A percentile compares a stretch with the other conserved stretches of the same genome.
phyloP scores from a whole-genome alignment of 108 stramenopile species.

The Pseudonitzschia delicatissima region DNA sequence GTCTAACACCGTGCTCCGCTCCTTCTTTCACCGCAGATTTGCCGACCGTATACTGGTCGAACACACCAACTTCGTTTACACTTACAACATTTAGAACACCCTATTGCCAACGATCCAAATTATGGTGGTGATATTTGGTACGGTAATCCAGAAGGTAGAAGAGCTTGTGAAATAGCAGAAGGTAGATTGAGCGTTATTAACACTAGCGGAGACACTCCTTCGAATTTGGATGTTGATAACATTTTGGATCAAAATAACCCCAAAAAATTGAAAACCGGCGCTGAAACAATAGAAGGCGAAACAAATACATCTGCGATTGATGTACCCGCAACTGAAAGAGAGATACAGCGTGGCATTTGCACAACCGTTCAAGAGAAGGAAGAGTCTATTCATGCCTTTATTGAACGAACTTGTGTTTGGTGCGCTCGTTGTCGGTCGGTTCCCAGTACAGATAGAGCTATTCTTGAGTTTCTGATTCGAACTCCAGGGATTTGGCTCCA shows the following conservation, averaged over 20 bases:
- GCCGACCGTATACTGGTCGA: constrained; percentile 68
- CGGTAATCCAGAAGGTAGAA: constrained; percentile 47
- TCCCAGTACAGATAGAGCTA: constrained; percentile 33
- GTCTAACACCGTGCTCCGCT: constrained; percentile 9
- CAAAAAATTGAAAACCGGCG: constrained; percentile 18
- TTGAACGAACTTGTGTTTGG: constrained; percentile 83
- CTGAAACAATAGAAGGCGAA: not conserved
- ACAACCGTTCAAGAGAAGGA: constrained; percentile 36
- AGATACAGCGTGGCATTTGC: constrained; percentile 38
- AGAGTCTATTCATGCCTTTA: constrained; percentile 68
- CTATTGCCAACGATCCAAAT: constrained; percentile 89
- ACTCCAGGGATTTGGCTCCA: constrained; percentile 84
- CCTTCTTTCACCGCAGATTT: constrained; percentile 12
- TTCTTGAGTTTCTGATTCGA: constrained; percentile 70
- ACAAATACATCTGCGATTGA: constrained; percentile 28
- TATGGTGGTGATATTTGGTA: constrained; percentile 86
- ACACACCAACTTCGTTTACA: constrained; percentile 90
- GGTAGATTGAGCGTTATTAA: constrained; percentile 37
- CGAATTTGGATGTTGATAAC: not conserved
- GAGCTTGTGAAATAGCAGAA: constrained; percentile 43
- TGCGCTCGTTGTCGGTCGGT: constrained; percentile 58
- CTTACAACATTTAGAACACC: constrained; percentile 73
- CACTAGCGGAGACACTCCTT: not conserved
- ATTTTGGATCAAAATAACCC: not conserved
- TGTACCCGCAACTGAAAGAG: constrained; percentile 67